Conservation (phyloP, 257 asterid genomes). For the Buddleja alternifolia region DNA sequence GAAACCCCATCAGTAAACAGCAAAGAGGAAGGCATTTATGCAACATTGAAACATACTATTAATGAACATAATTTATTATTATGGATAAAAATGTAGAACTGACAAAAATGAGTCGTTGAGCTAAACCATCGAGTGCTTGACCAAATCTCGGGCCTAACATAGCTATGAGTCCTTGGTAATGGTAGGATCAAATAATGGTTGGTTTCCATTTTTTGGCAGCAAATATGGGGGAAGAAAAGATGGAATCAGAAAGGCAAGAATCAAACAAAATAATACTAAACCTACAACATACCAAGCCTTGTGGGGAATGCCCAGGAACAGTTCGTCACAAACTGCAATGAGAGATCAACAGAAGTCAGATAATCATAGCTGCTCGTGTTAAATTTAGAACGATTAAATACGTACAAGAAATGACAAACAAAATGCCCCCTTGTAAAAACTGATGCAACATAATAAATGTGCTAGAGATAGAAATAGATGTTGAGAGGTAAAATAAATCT, state of each 20-base stretch:
- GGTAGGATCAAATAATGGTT: conserved; percentile 24
- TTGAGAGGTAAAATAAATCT: neutral
- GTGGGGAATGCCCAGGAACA: conserved; percentile 76
- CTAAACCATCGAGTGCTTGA: conserved; percentile 11
- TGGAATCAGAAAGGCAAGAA: conserved; percentile 59
- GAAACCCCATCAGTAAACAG: neutral
- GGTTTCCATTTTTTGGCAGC: conserved; percentile 56
- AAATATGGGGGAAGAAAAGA: conserved; percentile 63
- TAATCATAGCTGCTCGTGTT: conserved; percentile 4
- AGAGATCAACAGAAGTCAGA: conserved; percentile 20
- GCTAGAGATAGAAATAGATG: conserved; percentile 2
- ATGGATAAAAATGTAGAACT: no score
- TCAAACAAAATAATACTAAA: conserved; percentile 63
- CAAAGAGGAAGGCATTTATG: neutral
- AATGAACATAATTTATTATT: no score
- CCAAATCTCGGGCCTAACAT: conserved; percentile 3
- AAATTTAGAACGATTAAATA: neutral
- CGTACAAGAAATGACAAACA: neutral
- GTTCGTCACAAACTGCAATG: conserved; percentile 85
- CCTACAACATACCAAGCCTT: conserved; percentile 75
- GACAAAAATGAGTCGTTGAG: neutral
- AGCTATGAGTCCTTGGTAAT: conserved; percentile 55
- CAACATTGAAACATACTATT: neutral
- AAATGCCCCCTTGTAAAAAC: neutral
- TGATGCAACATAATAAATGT: neutral